phyloP scores from a whole-genome alignment of 2,329 filamentous ascomycete genomes.

The Cordyceps farinosa region DNA sequence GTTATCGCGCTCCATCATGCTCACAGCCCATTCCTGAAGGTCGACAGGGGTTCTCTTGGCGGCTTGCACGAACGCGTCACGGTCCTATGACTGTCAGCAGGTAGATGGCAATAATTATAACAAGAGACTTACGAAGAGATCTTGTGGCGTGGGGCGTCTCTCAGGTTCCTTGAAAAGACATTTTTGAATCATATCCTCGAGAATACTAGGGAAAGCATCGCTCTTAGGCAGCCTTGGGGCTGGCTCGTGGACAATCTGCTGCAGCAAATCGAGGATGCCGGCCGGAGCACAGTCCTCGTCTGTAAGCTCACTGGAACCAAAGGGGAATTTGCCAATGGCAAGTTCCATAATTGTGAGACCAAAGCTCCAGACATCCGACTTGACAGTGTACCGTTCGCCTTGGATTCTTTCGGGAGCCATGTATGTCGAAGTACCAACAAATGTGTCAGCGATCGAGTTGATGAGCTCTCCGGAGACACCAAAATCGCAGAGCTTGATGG shows the following conservation, averaged over 20 bases:
- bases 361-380: constrained; percentile 98
- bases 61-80: constrained; percentile 90
- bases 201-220: constrained; percentile 89
- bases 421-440: constrained; percentile 97
- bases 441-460: constrained; percentile 97
- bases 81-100: constrained; percentile 55
- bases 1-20: constrained; percentile 91
- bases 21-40: constrained; percentile 86
- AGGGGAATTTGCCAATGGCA: constrained; percentile 95
- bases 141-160: constrained; percentile 83
- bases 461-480: constrained; percentile 97
- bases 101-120: background rate
- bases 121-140: constrained; percentile 71
- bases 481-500: constrained; percentile 98
- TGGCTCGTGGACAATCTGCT: constrained; percentile 96
- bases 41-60: constrained; percentile 96
- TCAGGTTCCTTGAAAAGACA: constrained; percentile 89
- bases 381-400: constrained; percentile 94
- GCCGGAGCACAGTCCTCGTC: constrained; percentile 81
- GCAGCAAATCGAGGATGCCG: constrained; percentile 90
- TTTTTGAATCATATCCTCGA: constrained; percentile 96
- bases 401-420: constrained; percentile 99
- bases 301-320: constrained; percentile 68
- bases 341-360: constrained; percentile 94
- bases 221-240: constrained; percentile 93